Percentiles rank a stretch among this genome's conserved stretches.
These are phyloP conservation scores for Paramecium caudatum DNA, from an alignment of 73 alveolate genomes.

Conservation along the genomic window DNA sequence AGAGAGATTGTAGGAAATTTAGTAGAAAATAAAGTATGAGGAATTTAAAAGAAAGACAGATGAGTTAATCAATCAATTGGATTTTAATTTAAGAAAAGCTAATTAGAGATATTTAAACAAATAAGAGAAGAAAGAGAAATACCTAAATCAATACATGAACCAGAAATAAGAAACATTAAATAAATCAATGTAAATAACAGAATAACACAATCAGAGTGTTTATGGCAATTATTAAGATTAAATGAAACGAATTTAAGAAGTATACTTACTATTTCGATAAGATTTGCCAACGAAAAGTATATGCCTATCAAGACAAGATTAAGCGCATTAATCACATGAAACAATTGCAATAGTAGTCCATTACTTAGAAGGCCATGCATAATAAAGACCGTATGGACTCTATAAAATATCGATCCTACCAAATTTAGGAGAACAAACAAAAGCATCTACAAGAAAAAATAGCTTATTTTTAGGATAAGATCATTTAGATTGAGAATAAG, in stretches of 20 bases:
- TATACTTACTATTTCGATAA: background rate
- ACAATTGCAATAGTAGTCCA: background rate
- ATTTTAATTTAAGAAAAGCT: conserved; percentile 5
- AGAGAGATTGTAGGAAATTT: conserved; percentile 10
- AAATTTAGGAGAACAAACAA: background rate
- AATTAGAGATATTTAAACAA: conserved; percentile 15
- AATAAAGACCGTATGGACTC: background rate
- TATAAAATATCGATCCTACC: conserved; percentile 5
- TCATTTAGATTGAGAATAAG: conserved; percentile 31
- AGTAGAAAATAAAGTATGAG: conserved; percentile 40
- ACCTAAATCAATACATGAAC: background rate
- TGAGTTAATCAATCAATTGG: conserved; percentile 19
- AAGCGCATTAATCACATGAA: background rate
- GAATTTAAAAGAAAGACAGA: conserved; percentile 48
- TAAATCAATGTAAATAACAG: background rate
- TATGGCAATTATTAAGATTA: conserved; percentile 19
- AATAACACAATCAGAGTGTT: background rate
- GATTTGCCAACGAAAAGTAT: conserved; percentile 2
- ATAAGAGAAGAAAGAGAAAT: conserved; percentile 35
- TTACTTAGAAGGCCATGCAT: background rate
- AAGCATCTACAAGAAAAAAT: background rate
- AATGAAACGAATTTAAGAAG: conserved; percentile 60
- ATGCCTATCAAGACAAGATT: conserved; percentile 35
- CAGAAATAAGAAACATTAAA: background rate
- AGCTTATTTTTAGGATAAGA: conserved; percentile 5